Percentiles rank a stretch among this genome's conserved stretches.
phyloP scores from a whole-genome alignment of 2,329 filamentous ascomycete genomes.

The Acephala macrosclerotiorum region DNA sequence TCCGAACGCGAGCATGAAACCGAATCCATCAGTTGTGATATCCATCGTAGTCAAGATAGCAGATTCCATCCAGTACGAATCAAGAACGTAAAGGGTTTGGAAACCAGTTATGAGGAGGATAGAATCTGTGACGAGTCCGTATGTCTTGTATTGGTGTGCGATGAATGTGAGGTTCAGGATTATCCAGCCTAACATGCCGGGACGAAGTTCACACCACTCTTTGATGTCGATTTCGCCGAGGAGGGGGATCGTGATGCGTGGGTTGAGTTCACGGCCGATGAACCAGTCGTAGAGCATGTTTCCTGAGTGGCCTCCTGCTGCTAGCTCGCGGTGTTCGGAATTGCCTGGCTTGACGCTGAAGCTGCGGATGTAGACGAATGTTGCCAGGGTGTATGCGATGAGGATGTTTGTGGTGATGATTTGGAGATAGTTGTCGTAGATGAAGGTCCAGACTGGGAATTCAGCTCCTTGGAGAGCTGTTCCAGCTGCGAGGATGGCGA shows the following conservation, averaged over 20 bases:
- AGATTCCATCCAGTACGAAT: conserved; percentile 86
- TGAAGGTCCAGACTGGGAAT: conserved; percentile 90
- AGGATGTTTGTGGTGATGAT: conserved; percentile 84
- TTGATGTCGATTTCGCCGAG: conserved; percentile 92
- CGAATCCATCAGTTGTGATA: conserved; percentile 91
- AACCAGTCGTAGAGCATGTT: conserved; percentile 96
- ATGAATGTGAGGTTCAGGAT: conserved; percentile 85
- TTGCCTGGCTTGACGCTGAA: conserved; percentile 84
- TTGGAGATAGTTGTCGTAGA: conserved; percentile 89
- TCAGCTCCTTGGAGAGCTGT: conserved; percentile 80
- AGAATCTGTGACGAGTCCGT: conserved; percentile 84
- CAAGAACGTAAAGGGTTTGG: conserved; percentile 84
- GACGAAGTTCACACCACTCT: conserved; percentile 87
- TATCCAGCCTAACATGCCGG: conserved; percentile 89
- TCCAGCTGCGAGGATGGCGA: conserved; percentile 75
- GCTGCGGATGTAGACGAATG: conserved; percentile 82
- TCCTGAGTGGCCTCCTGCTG: conserved; percentile 80
- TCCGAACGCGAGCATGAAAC: conserved; percentile 93
- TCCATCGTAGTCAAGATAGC: conserved; percentile 94
- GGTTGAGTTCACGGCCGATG: conserved; percentile 95
- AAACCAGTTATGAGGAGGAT: conserved; percentile 81
- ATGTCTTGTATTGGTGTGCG: conserved; percentile 86
- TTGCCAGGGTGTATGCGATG: conserved; percentile 75
- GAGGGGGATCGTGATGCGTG: conserved; percentile 78
- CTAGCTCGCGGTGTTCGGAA: conserved; percentile 76